A percentile compares a stretch with the other conserved stretches of the same genome.
phyloP scores from a whole-genome alignment of 305 asterid genomes.

The Stenogyne calaminthoides region DNA sequence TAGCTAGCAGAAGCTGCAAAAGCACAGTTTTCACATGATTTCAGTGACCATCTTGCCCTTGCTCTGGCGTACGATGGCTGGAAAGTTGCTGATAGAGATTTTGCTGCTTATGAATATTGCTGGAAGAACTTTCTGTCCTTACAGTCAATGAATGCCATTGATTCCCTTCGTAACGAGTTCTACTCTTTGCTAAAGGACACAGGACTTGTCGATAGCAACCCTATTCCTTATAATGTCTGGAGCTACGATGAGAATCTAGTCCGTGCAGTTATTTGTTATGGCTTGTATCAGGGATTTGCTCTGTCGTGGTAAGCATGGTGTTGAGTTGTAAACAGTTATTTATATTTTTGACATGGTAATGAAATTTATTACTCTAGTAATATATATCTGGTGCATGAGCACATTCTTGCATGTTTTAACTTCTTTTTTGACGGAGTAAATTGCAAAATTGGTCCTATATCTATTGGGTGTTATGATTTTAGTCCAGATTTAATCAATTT shows the following conservation, averaged over 20 bases:
- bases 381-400: background rate
- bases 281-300: constrained; percentile 91
- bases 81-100: constrained; percentile 81
- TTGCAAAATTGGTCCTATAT: no score
- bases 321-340: constrained; percentile 20
- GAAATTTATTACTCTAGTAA: constrained; percentile 23
- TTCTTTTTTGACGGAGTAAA: background rate
- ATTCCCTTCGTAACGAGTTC: constrained; percentile 85
- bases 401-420: background rate
- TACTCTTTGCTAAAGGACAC: constrained; percentile 78
- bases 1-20: constrained; percentile 98
- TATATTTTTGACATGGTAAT: constrained; percentile 19
- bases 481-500: no score
- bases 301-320: constrained; percentile 76
- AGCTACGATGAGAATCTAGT: constrained; percentile 86
- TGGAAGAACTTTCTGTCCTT: constrained; percentile 90
- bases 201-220: constrained; percentile 89
- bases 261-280: constrained; percentile 85
- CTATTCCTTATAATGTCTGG: constrained; percentile 64
- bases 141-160: constrained; percentile 91
- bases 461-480: no score
- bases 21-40: constrained; percentile 82
- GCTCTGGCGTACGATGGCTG: constrained; percentile 91
- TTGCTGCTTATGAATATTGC: constrained; percentile 76
- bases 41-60: constrained; percentile 92